Evolutionary conservation across 139 green algal species (phyloP).

Genomic region (Chlorella sp.): DNA sequence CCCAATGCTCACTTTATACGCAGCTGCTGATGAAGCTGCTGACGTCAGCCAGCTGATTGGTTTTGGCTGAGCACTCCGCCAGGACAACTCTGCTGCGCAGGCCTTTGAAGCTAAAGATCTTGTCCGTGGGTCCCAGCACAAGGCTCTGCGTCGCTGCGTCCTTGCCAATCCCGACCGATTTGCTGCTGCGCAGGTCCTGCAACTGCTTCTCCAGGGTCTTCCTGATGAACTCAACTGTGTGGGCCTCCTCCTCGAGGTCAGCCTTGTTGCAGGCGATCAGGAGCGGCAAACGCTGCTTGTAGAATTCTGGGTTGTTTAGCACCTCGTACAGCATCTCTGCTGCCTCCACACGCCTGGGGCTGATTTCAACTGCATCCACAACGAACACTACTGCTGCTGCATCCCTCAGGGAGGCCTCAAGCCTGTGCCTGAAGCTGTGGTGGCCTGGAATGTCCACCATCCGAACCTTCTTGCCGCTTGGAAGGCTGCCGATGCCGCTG

Average conservation of each 20-base stretch:
- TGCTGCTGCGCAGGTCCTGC: slow-evolving; percentile 49
- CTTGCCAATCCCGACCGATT: no score
- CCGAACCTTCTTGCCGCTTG: slow-evolving; percentile 27
- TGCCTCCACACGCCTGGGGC: slow-evolving; percentile 46
- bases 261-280: slow-evolving; percentile 90
- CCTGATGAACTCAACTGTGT: slow-evolving; percentile 81
- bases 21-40: no score
- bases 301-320: slow-evolving; percentile 41
- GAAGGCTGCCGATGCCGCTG: background rate
- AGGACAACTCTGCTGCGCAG: no score
- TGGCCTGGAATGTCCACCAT: slow-evolving; percentile 87
- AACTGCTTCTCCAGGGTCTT: slow-evolving; percentile 88
- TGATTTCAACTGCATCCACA: slow-evolving; percentile 77
- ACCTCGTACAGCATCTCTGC: slow-evolving; percentile 36
- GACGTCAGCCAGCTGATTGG: no score
- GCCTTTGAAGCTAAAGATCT: no score
- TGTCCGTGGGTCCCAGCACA: no score
- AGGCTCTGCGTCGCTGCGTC: no score
- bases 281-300: slow-evolving; percentile 54
- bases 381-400: slow-evolving; percentile 73
- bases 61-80: no score
- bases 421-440: slow-evolving; percentile 49
- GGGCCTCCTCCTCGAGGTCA: slow-evolving; percentile 68
- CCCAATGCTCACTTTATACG: no score
- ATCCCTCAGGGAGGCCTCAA: slow-evolving; percentile 41